Evolutionary conservation across 257 asterid genomes (phyloP), one percentile per base, ranked within the genome.

Genomic region (Capsicum rhomboideum): DNA sequence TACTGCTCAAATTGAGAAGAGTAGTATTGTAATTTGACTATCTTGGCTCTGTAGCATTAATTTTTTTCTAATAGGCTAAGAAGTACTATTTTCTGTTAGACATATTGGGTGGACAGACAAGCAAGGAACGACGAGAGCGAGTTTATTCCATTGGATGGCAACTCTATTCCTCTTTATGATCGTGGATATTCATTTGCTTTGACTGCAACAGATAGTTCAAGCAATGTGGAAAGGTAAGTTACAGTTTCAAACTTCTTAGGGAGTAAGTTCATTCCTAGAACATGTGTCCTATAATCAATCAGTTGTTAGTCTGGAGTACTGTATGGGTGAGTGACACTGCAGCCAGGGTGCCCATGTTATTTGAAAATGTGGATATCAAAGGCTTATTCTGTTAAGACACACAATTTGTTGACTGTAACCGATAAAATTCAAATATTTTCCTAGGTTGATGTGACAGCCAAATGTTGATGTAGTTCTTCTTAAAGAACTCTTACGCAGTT

Each of bases 131-230:
- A 83, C 82, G 75, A 89, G 75, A 92, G 87, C 88, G 95, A 92
- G 82, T 86, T 86, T 67, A 82, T 87, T 83, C 91, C 91, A 83
- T 87, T 92, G 91, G 99, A 97, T 89, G 94, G 87, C 86, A 88
- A 86, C 77, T 90, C 90, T 44, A 93, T 93, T 82, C 99, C 99
- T 85, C 90, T 92, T 50, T 97, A 97, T 86, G 98, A 97, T 86
- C 99, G 99, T 87, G 97, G 93, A 82, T 97, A 83, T 88, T 90
- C 98, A 83, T 90, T 90, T 89, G 98, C 96, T 86, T 90, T 95
- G 94, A 85, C 96, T 78, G 92, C 95, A 8, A 78, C 83, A 46
- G 94, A 91, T 79, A 97, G 89, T 85, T 85, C 97, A 83, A 90
- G 87, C 89, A 90, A 89, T 79, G 80, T 85, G 89, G 93, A 92